Evolutionary conservation across 208 protist genomes (phyloP).

Genomic region (Blastocrithidia nonstop): DNA sequence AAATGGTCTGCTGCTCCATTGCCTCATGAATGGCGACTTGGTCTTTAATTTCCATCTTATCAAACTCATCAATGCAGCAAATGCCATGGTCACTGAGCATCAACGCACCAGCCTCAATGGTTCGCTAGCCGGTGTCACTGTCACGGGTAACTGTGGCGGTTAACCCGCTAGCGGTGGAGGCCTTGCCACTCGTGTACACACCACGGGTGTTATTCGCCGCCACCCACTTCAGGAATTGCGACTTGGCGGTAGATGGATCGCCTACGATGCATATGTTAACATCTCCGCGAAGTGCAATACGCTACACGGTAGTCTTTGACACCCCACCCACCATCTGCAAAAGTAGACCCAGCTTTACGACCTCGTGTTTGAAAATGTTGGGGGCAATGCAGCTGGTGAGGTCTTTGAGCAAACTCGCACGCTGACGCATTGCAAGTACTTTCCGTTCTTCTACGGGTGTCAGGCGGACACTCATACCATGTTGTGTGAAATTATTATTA

Average conservation of each 20-base stretch:
- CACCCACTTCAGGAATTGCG: conserved; percentile 98
- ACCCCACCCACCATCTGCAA: conserved; percentile 98
- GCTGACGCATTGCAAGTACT: conserved; percentile 66
- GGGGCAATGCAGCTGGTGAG: conserved; percentile 87
- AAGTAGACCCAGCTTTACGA: conserved; percentile 97
- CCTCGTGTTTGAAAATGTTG: conserved; percentile 94
- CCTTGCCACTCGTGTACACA: conserved; percentile 97
- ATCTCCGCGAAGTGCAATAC: conserved; percentile 93
- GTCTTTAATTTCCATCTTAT: conserved; percentile 99
- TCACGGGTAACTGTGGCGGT: conserved; percentile 97
- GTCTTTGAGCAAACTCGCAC: conserved; percentile 71
- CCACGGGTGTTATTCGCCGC: conserved; percentile 85
- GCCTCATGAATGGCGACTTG: conserved; percentile 99
- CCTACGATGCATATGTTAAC: conserved; percentile 99
- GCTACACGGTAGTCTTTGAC: conserved; percentile 91
- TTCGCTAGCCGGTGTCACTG: conserved; percentile 98
- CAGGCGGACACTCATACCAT: conserved; percentile 21
- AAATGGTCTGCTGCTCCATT: conserved; percentile 99
- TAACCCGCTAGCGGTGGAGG: conserved; percentile 92
- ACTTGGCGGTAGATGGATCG: conserved; percentile 98
- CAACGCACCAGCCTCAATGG: conserved; percentile 99
- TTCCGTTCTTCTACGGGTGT: conserved; percentile 58
- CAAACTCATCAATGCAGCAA: conserved; percentile 99
- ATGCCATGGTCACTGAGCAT: conserved; percentile 99
- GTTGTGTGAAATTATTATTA: neutral